Evolutionary conservation across 2,329 filamentous ascomycete species (phyloP).

Genomic region (Ophiostoma sp.): DNA sequence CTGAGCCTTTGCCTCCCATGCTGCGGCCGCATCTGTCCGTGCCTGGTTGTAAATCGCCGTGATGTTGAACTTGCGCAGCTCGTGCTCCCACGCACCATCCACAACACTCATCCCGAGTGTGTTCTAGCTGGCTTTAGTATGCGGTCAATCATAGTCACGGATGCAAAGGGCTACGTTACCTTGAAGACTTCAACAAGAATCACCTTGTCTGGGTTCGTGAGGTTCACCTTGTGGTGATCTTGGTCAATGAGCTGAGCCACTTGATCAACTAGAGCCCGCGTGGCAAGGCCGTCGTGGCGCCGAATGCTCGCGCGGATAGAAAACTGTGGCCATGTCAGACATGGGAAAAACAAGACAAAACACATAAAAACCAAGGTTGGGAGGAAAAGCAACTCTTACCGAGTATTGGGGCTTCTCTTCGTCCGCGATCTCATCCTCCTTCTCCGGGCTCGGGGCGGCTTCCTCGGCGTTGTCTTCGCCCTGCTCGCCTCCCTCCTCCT

Average conservation of each 20-base stretch:
- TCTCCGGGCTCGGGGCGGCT: neutral
- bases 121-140: neutral
- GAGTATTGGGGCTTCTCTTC: constrained; percentile 33
- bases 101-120: constrained; percentile 75
- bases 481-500: neutral
- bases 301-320: constrained; percentile 76
- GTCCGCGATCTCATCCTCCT: neutral
- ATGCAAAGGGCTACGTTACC: too few species aligned
- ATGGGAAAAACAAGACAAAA: neutral
- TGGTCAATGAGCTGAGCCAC: constrained; percentile 59
- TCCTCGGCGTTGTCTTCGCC: neutral
- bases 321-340: constrained; percentile 52
- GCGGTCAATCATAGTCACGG: too few species aligned
- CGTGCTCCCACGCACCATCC: constrained; percentile 61
- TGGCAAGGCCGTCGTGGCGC: constrained; percentile 63
- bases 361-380: too few species aligned
- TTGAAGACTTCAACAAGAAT: constrained; percentile 73
- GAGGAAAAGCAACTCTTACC: constrained; percentile 35
- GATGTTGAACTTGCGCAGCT: constrained; percentile 70
- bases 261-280: constrained; percentile 63
- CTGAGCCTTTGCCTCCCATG: neutral
- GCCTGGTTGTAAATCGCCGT: constrained; percentile 58
- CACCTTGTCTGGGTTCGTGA: constrained; percentile 71
- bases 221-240: constrained; percentile 65
- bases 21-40: constrained; percentile 6